Evolutionary conservation across 192 early-diverging fungal species (phyloP).

Genomic region (Coemansia sp.): DNA sequence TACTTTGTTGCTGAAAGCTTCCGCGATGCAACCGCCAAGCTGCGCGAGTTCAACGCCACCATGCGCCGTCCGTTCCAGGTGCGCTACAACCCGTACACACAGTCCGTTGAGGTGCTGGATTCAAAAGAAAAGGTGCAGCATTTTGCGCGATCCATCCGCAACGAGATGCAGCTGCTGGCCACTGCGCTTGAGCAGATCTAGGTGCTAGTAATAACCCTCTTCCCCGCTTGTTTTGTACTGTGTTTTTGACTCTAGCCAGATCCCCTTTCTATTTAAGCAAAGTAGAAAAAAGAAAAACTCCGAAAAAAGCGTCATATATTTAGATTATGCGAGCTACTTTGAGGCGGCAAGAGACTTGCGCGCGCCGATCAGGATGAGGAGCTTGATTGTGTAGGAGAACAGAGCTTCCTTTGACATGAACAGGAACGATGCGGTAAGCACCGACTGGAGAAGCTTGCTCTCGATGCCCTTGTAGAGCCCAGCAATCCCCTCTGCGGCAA

Average conservation of each 20-base stretch:
- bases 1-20: slow-evolving; percentile 97
- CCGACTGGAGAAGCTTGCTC: slow-evolving; percentile 94
- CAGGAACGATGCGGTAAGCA: slow-evolving; percentile 93
- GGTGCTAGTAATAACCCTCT: background rate
- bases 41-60: slow-evolving; percentile 77
- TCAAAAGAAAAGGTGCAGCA: slow-evolving; percentile 82
- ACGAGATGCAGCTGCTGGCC: slow-evolving; percentile 75
- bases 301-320: background rate
- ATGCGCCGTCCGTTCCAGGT: slow-evolving; percentile 86
- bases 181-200: slow-evolving; percentile 67
- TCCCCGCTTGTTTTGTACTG: background rate
- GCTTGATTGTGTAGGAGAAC: slow-evolving; percentile 68
- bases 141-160: slow-evolving; percentile 74
- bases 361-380: slow-evolving; percentile 43
- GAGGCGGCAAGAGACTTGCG: slow-evolving; percentile 47
- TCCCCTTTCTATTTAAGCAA: slow-evolving; percentile 1
- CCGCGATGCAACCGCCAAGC: slow-evolving; percentile 87
- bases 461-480: slow-evolving; percentile 91
- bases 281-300: background rate
- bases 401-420: slow-evolving; percentile 91
- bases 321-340: slow-evolving; percentile 9
- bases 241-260: too few relatives aligned
- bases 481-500: slow-evolving; percentile 82
- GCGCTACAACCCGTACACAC: slow-evolving; percentile 88
- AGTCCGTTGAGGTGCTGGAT: slow-evolving; percentile 90